phyloP scores from a whole-genome alignment of 192 early-diverging fungal species.

The Globomyces pollinis-pini region DNA sequence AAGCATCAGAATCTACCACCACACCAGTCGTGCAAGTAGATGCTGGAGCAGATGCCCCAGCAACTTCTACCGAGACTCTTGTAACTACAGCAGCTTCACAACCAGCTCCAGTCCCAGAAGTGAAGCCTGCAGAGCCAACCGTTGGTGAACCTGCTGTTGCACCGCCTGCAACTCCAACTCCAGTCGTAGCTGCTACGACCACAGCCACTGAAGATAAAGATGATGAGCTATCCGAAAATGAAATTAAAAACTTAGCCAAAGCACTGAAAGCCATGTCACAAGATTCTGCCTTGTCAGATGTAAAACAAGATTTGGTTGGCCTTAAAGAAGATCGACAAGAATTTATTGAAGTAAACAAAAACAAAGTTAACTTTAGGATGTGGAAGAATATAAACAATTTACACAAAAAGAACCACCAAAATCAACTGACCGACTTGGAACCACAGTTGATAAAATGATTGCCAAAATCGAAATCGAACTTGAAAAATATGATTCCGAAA shows the following conservation, averaged over 20 bases:
- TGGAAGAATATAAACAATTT: constrained; percentile 43
- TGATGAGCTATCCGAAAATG: constrained; percentile 27
- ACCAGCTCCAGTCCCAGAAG: constrained; percentile 2
- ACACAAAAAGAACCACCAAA: constrained; percentile 49
- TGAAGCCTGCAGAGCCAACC: neutral
- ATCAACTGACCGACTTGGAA: constrained; percentile 48
- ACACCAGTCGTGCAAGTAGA: too few species aligned
- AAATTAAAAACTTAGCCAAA: constrained; percentile 35
- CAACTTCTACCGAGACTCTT: constrained; percentile 22
- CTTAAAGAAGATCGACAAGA: constrained; percentile 44
- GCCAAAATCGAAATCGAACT: constrained; percentile 64
- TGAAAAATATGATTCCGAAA: constrained; percentile 52
- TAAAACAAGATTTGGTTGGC: constrained; percentile 28
- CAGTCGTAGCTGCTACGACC: neutral
- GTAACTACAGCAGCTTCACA: constrained; percentile 24
- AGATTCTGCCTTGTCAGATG: constrained; percentile 36
- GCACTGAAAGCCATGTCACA: constrained; percentile 40
- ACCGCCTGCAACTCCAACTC: neutral
- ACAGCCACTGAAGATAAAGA: neutral
- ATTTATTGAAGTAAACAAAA: constrained; percentile 35
- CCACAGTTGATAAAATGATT: constrained; percentile 75
- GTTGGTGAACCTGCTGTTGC: constrained; percentile 1
- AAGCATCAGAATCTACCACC: constrained; percentile 19
- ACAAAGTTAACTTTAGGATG: constrained; percentile 23
- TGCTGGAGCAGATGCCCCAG: constrained; percentile 5